phyloP scores from a whole-genome alignment of 768 basidiomycete species.

The Collybiopsis confluens region DNA sequence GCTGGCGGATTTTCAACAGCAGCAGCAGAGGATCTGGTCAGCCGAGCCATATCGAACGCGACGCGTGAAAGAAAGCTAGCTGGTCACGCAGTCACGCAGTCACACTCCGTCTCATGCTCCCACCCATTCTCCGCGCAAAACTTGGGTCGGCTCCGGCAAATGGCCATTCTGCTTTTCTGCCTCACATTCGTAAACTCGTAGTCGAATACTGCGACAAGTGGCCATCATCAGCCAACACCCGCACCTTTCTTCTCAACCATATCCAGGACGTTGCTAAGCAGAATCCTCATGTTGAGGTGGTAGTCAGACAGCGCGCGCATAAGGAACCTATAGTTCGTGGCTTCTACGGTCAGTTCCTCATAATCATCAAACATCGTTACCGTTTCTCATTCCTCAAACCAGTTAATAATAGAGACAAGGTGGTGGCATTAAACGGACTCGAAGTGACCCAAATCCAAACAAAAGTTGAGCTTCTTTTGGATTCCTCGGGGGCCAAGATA shows the following conservation, averaged over 20 bases:
- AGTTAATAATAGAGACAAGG: conserved; percentile 90
- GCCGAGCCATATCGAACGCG: conserved; percentile 59
- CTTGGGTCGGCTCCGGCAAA: conserved; percentile 63
- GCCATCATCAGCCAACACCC: conserved; percentile 69
- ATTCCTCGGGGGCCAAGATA: conserved; percentile 85
- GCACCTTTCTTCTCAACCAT: conserved; percentile 62
- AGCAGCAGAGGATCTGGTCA: conserved; percentile 63
- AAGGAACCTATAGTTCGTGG: conserved; percentile 80
- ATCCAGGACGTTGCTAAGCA: conserved; percentile 60
- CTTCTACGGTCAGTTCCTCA: conserved; percentile 60
- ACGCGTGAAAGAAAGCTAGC: conserved; percentile 21
- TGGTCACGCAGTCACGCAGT: background rate
- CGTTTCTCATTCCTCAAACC: conserved; percentile 14
- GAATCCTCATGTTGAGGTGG: conserved; percentile 83
- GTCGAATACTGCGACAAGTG: conserved; percentile 85
- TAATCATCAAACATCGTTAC: conserved; percentile 11
- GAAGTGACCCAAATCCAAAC: conserved; percentile 69
- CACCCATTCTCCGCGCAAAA: conserved; percentile 37
- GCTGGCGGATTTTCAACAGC: conserved; percentile 21
- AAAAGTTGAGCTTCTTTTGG: conserved; percentile 81
- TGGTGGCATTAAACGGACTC: conserved; percentile 73
- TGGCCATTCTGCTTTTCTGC: conserved; percentile 69
- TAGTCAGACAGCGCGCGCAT: conserved; percentile 70
- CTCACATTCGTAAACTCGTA: conserved; percentile 80
- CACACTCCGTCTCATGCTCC: conserved; percentile 4